Evolutionary conservation across 192 early-diverging fungal genomes (phyloP).

Genomic region (Coemansia sp.): DNA sequence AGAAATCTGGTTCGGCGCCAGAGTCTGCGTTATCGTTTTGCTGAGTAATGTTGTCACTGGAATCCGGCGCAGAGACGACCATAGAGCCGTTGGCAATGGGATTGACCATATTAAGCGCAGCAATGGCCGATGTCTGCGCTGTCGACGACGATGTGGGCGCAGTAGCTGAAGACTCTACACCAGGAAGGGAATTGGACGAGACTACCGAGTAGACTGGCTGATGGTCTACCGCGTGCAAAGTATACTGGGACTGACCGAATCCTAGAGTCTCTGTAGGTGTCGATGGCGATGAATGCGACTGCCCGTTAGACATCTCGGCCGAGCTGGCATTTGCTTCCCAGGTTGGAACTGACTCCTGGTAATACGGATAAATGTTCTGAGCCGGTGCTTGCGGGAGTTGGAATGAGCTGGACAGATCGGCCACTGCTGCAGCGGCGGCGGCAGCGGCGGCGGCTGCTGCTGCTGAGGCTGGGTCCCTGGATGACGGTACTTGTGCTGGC

Average conservation of each 20-base stretch:
- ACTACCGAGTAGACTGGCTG: constrained; percentile 24
- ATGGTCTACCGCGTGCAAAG: constrained; percentile 23
- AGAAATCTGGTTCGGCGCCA: not conserved
- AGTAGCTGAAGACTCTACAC: not conserved
- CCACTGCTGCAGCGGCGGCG: constrained; percentile 33
- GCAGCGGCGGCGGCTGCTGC: constrained; percentile 21
- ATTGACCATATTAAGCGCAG: constrained; percentile 40
- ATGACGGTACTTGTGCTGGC: constrained; percentile 11
- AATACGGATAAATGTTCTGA: constrained; percentile 42
- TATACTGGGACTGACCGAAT: constrained; percentile 26
- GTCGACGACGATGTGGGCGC: not conserved
- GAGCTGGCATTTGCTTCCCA: constrained; percentile 23
- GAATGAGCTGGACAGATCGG: constrained; percentile 45
- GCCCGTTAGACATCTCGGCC: constrained; percentile 22
- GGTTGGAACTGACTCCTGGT: constrained; percentile 26
- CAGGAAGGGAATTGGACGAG: constrained; percentile 9
- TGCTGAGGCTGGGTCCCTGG: constrained; percentile 6
- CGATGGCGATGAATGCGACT: constrained; percentile 39
- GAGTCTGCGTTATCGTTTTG: not conserved
- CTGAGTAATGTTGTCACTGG: not conserved
- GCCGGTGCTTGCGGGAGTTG: constrained; percentile 31
- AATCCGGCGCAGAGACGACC: not conserved
- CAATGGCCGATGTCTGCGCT: constrained; percentile 17
- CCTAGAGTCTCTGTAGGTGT: constrained; percentile 26
- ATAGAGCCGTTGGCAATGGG: constrained; percentile 18